phyloP scores from a whole-genome alignment of 139 green algal genomes.

The Mychonastes homosphaera region DNA sequence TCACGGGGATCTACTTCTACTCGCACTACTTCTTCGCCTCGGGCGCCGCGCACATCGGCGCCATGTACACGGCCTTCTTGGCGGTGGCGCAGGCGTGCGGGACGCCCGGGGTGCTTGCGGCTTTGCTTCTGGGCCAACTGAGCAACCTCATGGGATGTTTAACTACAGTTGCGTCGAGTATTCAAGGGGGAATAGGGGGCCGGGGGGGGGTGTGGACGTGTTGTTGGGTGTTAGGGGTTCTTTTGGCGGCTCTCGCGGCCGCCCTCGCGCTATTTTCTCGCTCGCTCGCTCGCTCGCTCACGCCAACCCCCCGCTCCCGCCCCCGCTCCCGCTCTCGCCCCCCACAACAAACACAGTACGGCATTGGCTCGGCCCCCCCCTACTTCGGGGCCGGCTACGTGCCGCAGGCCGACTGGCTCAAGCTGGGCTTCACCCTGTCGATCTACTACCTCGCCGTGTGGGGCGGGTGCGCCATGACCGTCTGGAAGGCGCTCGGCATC shows the following conservation, averaged over 20 bases:
- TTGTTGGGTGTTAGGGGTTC: no score
- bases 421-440: slow-evolving; percentile 81
- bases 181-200: no score
- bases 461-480: slow-evolving; percentile 72
- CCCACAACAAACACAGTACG: no score
- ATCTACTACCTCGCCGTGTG: slow-evolving; percentile 92
- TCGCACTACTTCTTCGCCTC: slow-evolving; percentile 98
- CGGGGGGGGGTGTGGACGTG: no score
- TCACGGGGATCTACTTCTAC: slow-evolving; percentile 97
- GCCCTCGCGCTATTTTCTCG: no score
- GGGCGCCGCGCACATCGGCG: slow-evolving; percentile 95
- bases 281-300: no score
- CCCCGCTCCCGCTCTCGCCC: no score
- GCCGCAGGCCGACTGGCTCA: slow-evolving; percentile 71
- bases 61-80: slow-evolving; percentile 99
- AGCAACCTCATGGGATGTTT: slow-evolving; percentile 99
- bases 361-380: slow-evolving; percentile 93
- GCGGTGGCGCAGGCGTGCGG: slow-evolving; percentile 86
- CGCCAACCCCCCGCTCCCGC: no score
- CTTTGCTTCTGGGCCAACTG: slow-evolving; percentile 67
- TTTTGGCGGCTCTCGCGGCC: no score
- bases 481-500: slow-evolving; percentile 94
- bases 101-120: slow-evolving; percentile 55
- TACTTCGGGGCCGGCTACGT: slow-evolving; percentile 88
- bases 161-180: no score